A percentile compares a stretch with the other conserved stretches of the same genome.
phyloP scores from a whole-genome alignment of 2,329 filamentous ascomycete genomes.

The Ophiocordyceps sinensis region DNA sequence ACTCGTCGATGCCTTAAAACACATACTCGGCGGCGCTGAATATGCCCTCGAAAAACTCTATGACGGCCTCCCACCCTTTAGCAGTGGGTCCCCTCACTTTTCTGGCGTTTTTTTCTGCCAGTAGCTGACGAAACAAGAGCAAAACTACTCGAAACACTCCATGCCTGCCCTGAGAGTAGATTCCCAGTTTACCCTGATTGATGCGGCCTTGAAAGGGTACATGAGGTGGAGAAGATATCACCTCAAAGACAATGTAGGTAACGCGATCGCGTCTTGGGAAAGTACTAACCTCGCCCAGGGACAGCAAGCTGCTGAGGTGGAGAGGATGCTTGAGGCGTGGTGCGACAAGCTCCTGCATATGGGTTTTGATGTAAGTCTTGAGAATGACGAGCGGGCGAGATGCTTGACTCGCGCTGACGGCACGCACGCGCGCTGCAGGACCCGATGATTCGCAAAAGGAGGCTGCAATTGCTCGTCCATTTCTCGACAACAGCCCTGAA shows the following conservation, averaged over 20 bases:
- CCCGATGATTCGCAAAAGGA: conserved; percentile 67
- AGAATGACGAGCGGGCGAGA: conserved; percentile 1
- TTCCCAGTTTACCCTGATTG: conserved; percentile 77
- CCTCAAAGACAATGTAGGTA: conserved; percentile 15
- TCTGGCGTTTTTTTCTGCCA: no score
- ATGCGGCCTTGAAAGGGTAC: conserved; percentile 79
- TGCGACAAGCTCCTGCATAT: conserved; percentile 56
- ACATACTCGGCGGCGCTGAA: conserved; percentile 73
- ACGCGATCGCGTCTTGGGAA: background rate
- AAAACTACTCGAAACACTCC: conserved; percentile 53
- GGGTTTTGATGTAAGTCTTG: conserved; percentile 42
- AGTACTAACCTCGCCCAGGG: conserved; percentile 14
- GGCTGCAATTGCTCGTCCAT: conserved; percentile 69
- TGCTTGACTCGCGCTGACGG: background rate
- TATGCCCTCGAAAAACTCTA: conserved; percentile 63
- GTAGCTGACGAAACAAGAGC: conserved; percentile 19
- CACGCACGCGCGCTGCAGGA: conserved; percentile 32
- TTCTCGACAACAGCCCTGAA: conserved; percentile 72
- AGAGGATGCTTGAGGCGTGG: conserved; percentile 55
- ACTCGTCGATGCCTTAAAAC: conserved; percentile 69
- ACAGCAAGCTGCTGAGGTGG: conserved; percentile 41
- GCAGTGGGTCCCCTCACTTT: conserved; percentile 30
- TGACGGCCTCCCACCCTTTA: conserved; percentile 51
- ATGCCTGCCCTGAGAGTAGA: conserved; percentile 67
- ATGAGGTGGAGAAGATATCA: conserved; percentile 51